Conservation (phyloP, 257 asterid genomes). For the Knoxia roxburghii region DNA sequence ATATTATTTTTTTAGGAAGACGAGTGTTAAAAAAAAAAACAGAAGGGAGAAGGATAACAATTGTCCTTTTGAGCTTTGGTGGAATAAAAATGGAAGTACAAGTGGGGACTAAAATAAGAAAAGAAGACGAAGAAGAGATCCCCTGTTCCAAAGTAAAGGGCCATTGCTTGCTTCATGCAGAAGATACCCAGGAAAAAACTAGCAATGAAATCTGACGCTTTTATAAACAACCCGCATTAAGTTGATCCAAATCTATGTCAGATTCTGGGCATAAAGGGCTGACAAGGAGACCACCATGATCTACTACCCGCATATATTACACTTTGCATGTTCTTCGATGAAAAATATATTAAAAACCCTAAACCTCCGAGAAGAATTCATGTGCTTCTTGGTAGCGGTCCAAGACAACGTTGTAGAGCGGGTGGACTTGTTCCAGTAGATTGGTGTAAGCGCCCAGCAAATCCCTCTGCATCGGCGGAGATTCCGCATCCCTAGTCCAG, state of each 20-base stretch:
- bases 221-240: neutral
- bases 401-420: slow-evolving; percentile 57
- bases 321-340: neutral
- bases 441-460: slow-evolving; percentile 77
- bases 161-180: neutral
- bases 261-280: neutral
- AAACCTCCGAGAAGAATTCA: slow-evolving; percentile 36
- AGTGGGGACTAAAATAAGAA: no score
- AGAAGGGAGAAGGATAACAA: no score
- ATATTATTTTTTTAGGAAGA: no score
- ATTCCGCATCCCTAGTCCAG: slow-evolving; percentile 30
- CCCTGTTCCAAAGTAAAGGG: slow-evolving; percentile 5
- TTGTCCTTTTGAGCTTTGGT: no score
- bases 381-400: slow-evolving; percentile 66
- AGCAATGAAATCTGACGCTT: neutral
- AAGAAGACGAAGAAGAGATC: no score
- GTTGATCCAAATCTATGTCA: neutral
- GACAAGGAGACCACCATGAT: neutral
- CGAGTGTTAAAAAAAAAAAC: no score
- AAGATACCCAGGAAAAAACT: neutral
- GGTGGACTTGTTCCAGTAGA: slow-evolving; percentile 74
- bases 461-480: slow-evolving; percentile 64
- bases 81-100: no score
- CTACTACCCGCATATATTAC: no score
- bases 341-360: neutral